Evolutionary conservation across 495 filamentous ascomycete genomes (phyloP), one percentile per base, ranked within the genome.

Genomic region (Chaetomidium leptoderma): DNA sequence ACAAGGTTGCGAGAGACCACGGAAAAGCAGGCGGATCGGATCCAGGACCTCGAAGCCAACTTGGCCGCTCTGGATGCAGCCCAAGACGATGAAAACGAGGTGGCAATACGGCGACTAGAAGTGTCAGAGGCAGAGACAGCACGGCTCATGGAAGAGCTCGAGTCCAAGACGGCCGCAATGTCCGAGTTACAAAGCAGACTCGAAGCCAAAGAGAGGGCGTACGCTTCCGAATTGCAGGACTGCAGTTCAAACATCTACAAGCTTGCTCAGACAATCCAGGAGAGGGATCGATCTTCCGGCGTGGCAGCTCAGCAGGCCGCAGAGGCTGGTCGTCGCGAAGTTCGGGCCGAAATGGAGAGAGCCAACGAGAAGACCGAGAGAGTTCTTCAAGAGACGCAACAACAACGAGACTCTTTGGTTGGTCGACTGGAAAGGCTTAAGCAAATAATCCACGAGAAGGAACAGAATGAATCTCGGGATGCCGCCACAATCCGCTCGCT

Each of bases 31-130:
- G 46, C 37, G 6, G 30, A 59, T 2, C 45, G 59, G 0, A 63
- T 70, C 11, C 37, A 42, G 1, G 58, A 61, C 14, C 62, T 68
- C 26, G 59, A 68, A 27, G 55, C 59, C 11, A 55, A 50, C 35
- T 27, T 66, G 11, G 40, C 49, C 10, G 27, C 47, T n/a, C 23
- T 61, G 40, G 53, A 62, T 23, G 33, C 51, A 4, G 19, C 55
- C 5, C 37, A 58, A 10, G 32, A 55, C 0, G 53, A 63, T 0
- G 53, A 63, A 14, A 35, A 48, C 19, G 45, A 53, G 39, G 54
- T 58, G 4, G 47, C 29, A 9, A 37, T 52, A 19, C 23, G 35
- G 16, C 53, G 53, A 10, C 19, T 62, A 13, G 24, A 58, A 23
- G 50, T 33, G 4, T 13, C 43, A 19, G 24, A 24, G 24, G 21